Percentiles rank a stretch among this genome's conserved stretches.
These are phyloP conservation scores for Choanephora cucurbitarum DNA, from an alignment of 371 early-diverging fungal genomes.

Conservation along the genomic window DNA sequence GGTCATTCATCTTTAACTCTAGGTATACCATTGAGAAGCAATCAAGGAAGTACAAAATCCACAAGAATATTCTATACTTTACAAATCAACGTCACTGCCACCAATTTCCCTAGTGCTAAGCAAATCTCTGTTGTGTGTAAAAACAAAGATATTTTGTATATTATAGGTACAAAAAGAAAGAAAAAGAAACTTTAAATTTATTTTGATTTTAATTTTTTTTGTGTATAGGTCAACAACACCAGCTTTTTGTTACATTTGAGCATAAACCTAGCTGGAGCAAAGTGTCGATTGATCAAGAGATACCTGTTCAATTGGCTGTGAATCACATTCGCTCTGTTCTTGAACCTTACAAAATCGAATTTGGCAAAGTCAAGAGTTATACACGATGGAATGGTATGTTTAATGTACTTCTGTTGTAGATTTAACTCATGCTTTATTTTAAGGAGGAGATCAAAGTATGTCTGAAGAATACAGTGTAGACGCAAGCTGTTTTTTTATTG, in stretches of 20 bases:
- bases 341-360: constrained; percentile 38
- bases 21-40: constrained; percentile 3
- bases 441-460: constrained; percentile 17
- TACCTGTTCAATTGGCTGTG: constrained; percentile 26
- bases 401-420: background rate
- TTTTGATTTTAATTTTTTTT: too few relatives aligned
- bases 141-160: constrained; percentile 25
- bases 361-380: constrained; percentile 27
- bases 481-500: constrained; percentile 37
- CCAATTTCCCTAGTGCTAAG: constrained; percentile 31
- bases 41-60: background rate
- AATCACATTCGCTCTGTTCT: constrained; percentile 27
- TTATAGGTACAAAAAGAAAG: constrained; percentile 28
- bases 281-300: constrained; percentile 30
- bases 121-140: constrained; percentile 32
- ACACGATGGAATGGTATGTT: constrained; percentile 34
- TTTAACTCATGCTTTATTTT: constrained; percentile 3
- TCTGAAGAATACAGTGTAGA: constrained; percentile 28
- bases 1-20: background rate
- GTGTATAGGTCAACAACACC: constrained; percentile 32
- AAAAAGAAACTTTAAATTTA: background rate
- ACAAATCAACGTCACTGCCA: constrained; percentile 19
- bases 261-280: constrained; percentile 41
- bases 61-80: constrained; percentile 36
- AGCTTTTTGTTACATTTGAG: constrained; percentile 35